Conservation (phyloP, 2,329 filamentous ascomycete species). For the Neoarthrinium moseri region DNA sequence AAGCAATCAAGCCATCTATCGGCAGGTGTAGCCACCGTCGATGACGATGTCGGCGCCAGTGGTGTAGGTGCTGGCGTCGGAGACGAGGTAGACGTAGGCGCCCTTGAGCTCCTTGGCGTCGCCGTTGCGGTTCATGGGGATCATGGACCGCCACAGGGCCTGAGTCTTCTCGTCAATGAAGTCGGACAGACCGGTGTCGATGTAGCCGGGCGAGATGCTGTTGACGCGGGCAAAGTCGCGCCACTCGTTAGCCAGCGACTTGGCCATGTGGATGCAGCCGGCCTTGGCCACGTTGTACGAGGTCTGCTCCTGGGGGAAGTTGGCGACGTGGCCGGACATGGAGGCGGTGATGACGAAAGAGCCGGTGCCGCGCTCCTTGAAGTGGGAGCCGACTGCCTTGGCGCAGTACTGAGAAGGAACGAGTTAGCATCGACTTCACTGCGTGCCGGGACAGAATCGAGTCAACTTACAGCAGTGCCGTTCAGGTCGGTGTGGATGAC, state of each 20-base stretch:
- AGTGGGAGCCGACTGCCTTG: slow-evolving; percentile 56
- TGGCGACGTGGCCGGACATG: slow-evolving; percentile 66
- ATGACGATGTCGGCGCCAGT: slow-evolving; percentile 54
- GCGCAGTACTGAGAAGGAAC: slow-evolving; percentile 50
- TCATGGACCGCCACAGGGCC: slow-evolving; percentile 30
- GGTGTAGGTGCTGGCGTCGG: slow-evolving; percentile 65
- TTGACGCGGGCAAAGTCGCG: slow-evolving; percentile 62
- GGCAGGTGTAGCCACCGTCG: slow-evolving; percentile 44
- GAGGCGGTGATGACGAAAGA: slow-evolving; percentile 64
- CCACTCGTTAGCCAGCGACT: slow-evolving; percentile 57
- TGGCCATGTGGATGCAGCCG: slow-evolving; percentile 41
- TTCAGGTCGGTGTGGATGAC: slow-evolving; percentile 61
- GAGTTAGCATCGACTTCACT: not conserved
- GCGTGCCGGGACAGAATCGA: not conserved
- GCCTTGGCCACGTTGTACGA: slow-evolving; percentile 62
- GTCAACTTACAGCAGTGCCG: slow-evolving; percentile 48
- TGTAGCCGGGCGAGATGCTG: slow-evolving; percentile 62
- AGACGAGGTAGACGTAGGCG: slow-evolving; percentile 65
- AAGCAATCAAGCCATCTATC: slow-evolving; percentile 22
- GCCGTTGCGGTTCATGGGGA: slow-evolving; percentile 52
- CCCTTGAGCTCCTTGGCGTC: slow-evolving; percentile 66
- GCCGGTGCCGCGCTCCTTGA: slow-evolving; percentile 59
- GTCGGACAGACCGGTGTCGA: slow-evolving; percentile 39
- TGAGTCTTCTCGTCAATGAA: slow-evolving; percentile 36
- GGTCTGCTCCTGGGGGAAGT: slow-evolving; percentile 63